Evolutionary conservation across 2,329 filamentous ascomycete species (phyloP), one percentile per base, ranked within the genome.

Genomic region (Aspergillus niger): DNA sequence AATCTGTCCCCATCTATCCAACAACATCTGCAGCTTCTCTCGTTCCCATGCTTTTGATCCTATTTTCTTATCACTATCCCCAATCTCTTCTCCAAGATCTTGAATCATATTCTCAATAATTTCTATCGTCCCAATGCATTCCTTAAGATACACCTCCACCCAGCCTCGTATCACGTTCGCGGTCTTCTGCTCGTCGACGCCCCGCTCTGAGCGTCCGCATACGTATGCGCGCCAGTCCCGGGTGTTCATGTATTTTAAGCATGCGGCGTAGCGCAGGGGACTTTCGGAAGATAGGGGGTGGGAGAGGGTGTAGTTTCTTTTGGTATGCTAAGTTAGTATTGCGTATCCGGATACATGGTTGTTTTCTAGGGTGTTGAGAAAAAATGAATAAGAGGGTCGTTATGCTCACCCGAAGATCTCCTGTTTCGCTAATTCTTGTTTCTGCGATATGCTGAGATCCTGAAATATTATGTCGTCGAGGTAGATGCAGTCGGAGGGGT

Each of bases 391-490:
- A 10, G 4, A 10, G 8, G 17, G 47, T 5, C 32, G 13, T 5
- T 30, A 22, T 20, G 61, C 59, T 36, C 63, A 73, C 72, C 70
- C 72, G n/a, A 73, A 65, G 13, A 65, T 70, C 26, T 64, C 62
- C 24, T 68, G 65, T 10, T 57, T 55, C 5, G 60, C 61, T 6
- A 76, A 53, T 55, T 70, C 63, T 52, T 69, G 63, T 53, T 65
- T 67, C 32, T 71, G 60, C 11, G 63, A 53, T 41, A 39, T 26
- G 10, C 58, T 65, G 8, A 74, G 58, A 10, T 69, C 67, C 3
- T 62, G 59, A 44, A 71, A 66, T 38, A 77, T 68, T 15, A 77
- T 71, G 48, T 74, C 70, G 65, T 78, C 75, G 1, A 78, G 65
- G 54, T 67, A 74, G 30, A 77, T 54, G 5, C 62, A 62, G 59